A percentile compares a stretch with the other conserved stretches of the same genome.
Conservation (phyloP, 23 red algal genomes). For the Gracilaria vermiculophylla region DNA sequence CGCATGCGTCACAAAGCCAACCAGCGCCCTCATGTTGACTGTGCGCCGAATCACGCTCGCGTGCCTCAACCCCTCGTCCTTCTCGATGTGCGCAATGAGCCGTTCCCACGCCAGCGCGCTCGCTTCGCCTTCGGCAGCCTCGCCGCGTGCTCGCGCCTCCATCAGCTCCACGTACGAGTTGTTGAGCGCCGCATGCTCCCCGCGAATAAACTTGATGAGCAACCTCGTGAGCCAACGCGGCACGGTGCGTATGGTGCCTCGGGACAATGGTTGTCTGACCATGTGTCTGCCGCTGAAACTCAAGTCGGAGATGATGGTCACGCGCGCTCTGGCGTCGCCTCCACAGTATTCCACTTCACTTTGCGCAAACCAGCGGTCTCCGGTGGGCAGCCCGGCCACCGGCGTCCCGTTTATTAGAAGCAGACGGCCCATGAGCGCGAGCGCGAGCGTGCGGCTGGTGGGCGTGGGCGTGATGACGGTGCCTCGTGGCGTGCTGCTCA, state of each 20-base stretch:
- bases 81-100: background rate
- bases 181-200: background rate
- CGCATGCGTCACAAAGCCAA: background rate
- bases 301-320: constrained; percentile 5
- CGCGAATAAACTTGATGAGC: constrained; percentile 12
- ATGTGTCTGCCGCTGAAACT: constrained; percentile 22
- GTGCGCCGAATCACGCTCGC: background rate
- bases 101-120: background rate
- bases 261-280: background rate
- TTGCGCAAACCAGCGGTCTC: constrained; percentile 3
- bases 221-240: constrained; percentile 4
- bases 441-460: background rate
- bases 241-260: background rate
- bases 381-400: background rate
- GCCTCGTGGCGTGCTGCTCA: background rate
- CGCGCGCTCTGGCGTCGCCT: background rate
- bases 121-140: background rate
- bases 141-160: background rate
- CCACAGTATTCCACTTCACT: background rate
- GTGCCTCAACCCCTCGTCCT: background rate
- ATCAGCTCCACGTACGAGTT: background rate
- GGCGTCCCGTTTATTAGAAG: constrained; percentile 3
- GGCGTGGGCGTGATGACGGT: background rate
- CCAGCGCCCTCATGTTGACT: constrained; percentile 19
- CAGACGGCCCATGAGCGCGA: background rate